Evolutionary conservation across 495 filamentous ascomycete species (phyloP).

Genomic region (Pyrenula massariospora): DNA sequence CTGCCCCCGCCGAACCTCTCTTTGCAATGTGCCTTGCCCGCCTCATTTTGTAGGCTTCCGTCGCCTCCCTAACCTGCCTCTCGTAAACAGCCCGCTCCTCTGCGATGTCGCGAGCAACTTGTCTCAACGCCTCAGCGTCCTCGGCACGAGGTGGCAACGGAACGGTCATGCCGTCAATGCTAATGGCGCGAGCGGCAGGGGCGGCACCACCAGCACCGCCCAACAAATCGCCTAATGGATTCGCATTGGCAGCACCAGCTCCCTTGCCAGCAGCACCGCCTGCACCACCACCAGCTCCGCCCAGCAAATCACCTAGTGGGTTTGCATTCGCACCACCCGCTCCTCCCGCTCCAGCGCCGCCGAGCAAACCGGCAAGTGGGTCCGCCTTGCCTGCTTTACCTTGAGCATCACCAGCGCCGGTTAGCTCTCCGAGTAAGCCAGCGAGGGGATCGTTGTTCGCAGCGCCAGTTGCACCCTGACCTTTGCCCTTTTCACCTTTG

Average conservation of each 20-base stretch:
- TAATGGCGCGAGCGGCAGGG: neutral
- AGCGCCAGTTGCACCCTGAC: neutral
- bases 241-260: neutral
- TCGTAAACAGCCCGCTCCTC: neutral
- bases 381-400: neutral
- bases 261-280: neutral
- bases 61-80: neutral
- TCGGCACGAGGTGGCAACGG: neutral
- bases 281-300: conserved; percentile 27
- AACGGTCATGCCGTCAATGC: conserved; percentile 2
- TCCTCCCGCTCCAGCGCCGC: neutral
- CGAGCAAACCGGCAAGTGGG: neutral
- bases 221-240: neutral
- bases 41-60: neutral
- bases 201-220: conserved; percentile 23
- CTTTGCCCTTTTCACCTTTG: too few species aligned
- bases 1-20: neutral
- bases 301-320: conserved; percentile 41
- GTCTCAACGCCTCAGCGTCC: neutral
- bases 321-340: conserved; percentile 46
- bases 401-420: neutral
- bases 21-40: neutral
- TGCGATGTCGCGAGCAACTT: neutral
- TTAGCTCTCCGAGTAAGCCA: neutral
- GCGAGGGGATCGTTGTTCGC: neutral